Evolutionary conservation across 768 basidiomycete species (phyloP).

Genomic region (Leccinum sublutescens): DNA sequence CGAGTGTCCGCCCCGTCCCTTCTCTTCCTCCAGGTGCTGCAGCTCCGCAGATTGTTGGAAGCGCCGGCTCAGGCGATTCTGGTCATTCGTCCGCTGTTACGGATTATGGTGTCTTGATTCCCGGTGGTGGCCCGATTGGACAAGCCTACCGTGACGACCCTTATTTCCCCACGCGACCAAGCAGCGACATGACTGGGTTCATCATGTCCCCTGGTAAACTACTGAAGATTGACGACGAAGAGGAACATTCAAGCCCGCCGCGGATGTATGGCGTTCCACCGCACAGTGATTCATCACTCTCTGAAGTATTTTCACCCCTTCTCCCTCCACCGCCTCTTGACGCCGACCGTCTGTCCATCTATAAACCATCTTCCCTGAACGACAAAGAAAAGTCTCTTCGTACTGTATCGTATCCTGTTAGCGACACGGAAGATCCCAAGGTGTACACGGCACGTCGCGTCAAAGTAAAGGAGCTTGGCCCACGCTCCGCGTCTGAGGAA

Average conservation of each 20-base stretch:
- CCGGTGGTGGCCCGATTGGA: conserved; percentile 33
- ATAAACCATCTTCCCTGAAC: conserved; percentile 25
- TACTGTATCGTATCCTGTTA: conserved; percentile 32
- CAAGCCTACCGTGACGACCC: conserved; percentile 30
- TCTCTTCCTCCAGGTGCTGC: conserved; percentile 34
- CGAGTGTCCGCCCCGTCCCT: conserved; percentile 21
- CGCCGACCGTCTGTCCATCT: conserved; percentile 27
- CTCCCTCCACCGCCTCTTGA: conserved; percentile 41
- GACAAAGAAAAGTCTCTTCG: conserved; percentile 36
- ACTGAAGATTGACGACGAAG: conserved; percentile 35
- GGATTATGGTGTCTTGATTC: conserved; percentile 34
- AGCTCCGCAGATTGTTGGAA: conserved; percentile 38
- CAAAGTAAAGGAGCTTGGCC: conserved; percentile 35
- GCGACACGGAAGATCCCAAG: conserved; percentile 33
- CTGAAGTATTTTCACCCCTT: conserved; percentile 34
- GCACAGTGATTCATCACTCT: conserved; percentile 23
- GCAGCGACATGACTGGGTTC: conserved; percentile 32
- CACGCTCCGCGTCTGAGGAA: conserved; percentile 24
- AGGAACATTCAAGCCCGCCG: conserved; percentile 25
- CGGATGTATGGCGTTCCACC: conserved; percentile 29
- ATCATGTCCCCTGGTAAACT: conserved; percentile 39
- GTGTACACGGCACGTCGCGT: conserved; percentile 40
- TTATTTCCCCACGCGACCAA: conserved; percentile 25
- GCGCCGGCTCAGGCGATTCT: conserved; percentile 37
- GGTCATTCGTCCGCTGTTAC: conserved; percentile 41